phyloP scores from a whole-genome alignment of 208 protist genomes.

The Acanthamoeba quina region DNA sequence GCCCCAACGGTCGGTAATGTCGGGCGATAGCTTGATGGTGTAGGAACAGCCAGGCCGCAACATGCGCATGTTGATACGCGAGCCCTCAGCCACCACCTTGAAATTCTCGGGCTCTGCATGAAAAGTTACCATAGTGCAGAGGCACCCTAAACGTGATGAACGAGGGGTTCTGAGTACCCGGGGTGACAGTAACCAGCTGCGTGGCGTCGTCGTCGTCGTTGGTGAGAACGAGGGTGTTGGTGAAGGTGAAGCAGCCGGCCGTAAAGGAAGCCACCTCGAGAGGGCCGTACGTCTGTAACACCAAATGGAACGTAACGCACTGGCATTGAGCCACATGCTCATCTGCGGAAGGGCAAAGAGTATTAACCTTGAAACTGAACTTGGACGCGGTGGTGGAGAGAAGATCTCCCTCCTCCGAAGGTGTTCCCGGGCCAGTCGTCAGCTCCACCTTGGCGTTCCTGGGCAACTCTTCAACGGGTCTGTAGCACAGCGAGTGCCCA shows the following conservation, averaged over 20 bases:
- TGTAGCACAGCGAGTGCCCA: background rate
- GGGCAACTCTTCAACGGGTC: background rate
- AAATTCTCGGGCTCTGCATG: background rate
- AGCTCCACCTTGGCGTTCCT: background rate
- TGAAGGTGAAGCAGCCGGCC: background rate
- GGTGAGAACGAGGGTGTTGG: background rate
- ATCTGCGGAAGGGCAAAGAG: background rate
- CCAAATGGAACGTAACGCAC: background rate
- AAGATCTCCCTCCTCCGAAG: slow-evolving; percentile 8
- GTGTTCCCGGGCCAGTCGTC: background rate
- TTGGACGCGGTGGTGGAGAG: background rate
- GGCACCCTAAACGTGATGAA: background rate
- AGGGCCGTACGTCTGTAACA: slow-evolving; percentile 31
- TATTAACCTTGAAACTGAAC: background rate
- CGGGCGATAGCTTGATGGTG: slow-evolving; percentile 11
- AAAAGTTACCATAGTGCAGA: background rate
- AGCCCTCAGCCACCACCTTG: background rate
- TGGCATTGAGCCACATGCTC: background rate
- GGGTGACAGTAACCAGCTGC: background rate
- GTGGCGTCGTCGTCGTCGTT: background rate
- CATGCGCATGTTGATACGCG: background rate
- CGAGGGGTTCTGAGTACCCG: background rate
- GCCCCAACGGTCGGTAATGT: slow-evolving; percentile 14
- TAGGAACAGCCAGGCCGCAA: background rate
- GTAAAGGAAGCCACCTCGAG: background rate